Conservation (phyloP, 495 filamentous ascomycete species). For the Talaromyces proteolyticus region DNA sequence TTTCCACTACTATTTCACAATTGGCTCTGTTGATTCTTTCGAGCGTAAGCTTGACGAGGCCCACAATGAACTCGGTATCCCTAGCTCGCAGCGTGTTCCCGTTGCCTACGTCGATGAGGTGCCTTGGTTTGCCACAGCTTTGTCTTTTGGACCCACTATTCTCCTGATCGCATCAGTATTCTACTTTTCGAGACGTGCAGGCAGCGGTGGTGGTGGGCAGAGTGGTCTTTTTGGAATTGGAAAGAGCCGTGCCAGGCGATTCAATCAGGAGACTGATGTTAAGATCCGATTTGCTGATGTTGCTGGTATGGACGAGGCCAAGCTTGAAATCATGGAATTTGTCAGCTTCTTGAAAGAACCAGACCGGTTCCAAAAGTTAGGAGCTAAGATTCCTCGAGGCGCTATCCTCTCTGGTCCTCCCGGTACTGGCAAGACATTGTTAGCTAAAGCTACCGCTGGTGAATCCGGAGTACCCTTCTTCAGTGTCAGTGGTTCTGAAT, state of each 20-base stretch:
- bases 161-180: conserved; percentile 76
- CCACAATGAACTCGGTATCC: conserved; percentile 80
- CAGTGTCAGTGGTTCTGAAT: conserved; percentile 96
- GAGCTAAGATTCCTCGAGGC: conserved; percentile 95
- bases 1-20: conserved; percentile 89
- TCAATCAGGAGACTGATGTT: conserved; percentile 93
- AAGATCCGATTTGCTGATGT: conserved; percentile 97
- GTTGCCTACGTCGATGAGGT: conserved; percentile 79
- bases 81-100: conserved; percentile 78
- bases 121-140: conserved; percentile 53
- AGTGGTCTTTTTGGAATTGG: conserved; percentile 91
- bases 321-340: conserved; percentile 98
- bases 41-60: conserved; percentile 82
- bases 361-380: conserved; percentile 82
- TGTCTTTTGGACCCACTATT: conserved; percentile 82
- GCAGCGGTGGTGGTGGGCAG: conserved; percentile 57
- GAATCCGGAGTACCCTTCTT: conserved; percentile 98
- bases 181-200: conserved; percentile 64
- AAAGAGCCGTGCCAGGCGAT: conserved; percentile 90
- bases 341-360: conserved; percentile 93
- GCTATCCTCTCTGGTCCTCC: conserved; percentile 95
- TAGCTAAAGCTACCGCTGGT: conserved; percentile 95
- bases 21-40: conserved; percentile 90
- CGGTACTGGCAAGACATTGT: conserved; percentile 94
- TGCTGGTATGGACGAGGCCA: conserved; percentile 97